phyloP scores from a whole-genome alignment of 371 early-diverging fungal species.

The Phascolomyces articulosus region DNA sequence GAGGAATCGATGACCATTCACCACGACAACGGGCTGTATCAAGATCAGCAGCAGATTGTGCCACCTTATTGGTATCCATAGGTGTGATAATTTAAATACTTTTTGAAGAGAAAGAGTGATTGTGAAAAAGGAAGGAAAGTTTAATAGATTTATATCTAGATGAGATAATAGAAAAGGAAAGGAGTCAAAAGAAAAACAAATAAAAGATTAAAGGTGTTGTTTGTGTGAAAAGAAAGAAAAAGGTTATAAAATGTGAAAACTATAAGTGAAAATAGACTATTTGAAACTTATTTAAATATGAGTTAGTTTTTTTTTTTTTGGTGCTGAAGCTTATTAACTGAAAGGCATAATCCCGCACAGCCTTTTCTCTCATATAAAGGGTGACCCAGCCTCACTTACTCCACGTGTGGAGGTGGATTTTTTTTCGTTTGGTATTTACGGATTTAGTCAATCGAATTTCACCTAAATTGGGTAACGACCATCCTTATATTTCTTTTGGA shows the following conservation, averaged over 20 bases:
- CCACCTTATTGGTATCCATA: neutral
- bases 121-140: neutral
- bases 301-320: too few species aligned
- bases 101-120: too few species aligned
- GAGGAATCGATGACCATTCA: conserved; percentile 58
- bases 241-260: too few species aligned
- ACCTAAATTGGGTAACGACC: neutral
- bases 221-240: too few species aligned
- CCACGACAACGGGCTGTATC: conserved; percentile 64
- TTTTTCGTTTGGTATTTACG: too few species aligned
- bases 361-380: neutral
- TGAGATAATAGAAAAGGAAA: neutral
- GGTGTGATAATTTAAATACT: too few species aligned
- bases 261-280: too few species aligned
- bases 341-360: neutral
- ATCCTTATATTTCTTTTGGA: neutral
- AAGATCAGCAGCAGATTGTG: conserved; percentile 28
- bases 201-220: neutral
- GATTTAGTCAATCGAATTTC: conserved; percentile 1
- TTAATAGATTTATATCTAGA: neutral
- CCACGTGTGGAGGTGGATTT: neutral
- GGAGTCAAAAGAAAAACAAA: neutral
- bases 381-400: too few species aligned
- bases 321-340: neutral
- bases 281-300: too few species aligned